Base-by-base conservation (phyloP, 108 stramenopile genomes). In the Chaetoceros muelleri region DNA sequence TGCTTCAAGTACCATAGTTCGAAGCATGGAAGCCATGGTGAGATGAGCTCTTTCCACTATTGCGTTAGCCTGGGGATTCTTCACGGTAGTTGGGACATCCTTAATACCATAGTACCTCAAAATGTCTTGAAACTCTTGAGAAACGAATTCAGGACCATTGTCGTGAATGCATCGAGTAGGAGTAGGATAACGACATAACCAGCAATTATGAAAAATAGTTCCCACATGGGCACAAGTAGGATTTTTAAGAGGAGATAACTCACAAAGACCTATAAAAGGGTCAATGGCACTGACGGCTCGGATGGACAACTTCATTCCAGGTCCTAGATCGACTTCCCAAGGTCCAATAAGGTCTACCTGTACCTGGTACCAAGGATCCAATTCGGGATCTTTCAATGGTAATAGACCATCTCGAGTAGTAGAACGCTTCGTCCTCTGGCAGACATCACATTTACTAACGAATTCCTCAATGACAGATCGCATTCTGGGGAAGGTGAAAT, bases 41-140 rank as follows among this genome's bases (percentile, higher is more conserved):
- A 47, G 69, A 50, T 73, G 72, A 48, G 74, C 57, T 26, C 73
- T 48, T 61, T 78, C 78, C 24, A 27, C 58, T 1, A 75, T 53
- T 0, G 71, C 27, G 54, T 80, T 80, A 17, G 64, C 58, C 50
- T 72, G 67, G 0, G 78, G 78, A 51, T 80, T 80, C 24, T 60
- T 62, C 0, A 57, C 54, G 2, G 69, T 65, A 30, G 52, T 69
- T 7, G 57, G 53, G n/a, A 31, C 57, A 44, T 29, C 50, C 1
- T 62, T 25, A 52, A 79, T 69, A 3, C 52, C 50, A 13, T 53
- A 27, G 8, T 7, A 0, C 0, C 20, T 0, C 0, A 70, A 55
- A 22, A 62, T 3, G 2, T 31, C 3, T 60, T 72, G 69, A 30
- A 69, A 76, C 7, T 57, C 55, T 17, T 24, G 48, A 29, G 56